Percentiles rank a stretch among this genome's conserved stretches.
phyloP scores from a whole-genome alignment of 2,329 filamentous ascomycete species.

The Alternaria brassicicola region DNA sequence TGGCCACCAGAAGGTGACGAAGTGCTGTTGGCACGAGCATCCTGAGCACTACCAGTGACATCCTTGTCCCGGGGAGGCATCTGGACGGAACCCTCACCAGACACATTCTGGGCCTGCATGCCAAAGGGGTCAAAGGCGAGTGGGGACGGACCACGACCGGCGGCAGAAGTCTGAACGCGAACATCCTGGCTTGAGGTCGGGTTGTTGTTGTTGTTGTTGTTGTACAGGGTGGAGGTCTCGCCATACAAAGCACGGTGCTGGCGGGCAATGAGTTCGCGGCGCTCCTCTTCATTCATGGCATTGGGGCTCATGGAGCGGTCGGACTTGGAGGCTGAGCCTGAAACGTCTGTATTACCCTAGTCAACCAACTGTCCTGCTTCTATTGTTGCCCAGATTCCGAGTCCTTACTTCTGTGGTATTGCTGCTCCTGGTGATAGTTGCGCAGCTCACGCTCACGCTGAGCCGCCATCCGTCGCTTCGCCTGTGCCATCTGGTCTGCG shows the following conservation, averaged over 20 bases:
- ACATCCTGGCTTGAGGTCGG: conserved; percentile 70
- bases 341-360: conserved; percentile 71
- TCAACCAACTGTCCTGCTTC: conserved; percentile 50
- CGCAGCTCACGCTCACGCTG: conserved; percentile 98
- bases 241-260: conserved; percentile 95
- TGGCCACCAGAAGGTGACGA: conserved; percentile 78
- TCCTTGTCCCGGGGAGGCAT: conserved; percentile 57
- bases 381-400: conserved; percentile 73
- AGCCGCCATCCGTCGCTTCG: conserved; percentile 98
- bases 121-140: conserved; percentile 76
- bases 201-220: conserved; percentile 71
- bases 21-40: conserved; percentile 80
- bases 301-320: conserved; percentile 85
- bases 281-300: conserved; percentile 92
- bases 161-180: conserved; percentile 63
- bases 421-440: conserved; percentile 99
- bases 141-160: conserved; percentile 76
- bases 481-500: conserved; percentile 98
- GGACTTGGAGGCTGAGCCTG: conserved; percentile 75
- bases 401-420: conserved; percentile 99
- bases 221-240: conserved; percentile 70
- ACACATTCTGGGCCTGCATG: conserved; percentile 57
- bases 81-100: conserved; percentile 60
- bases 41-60: conserved; percentile 57
- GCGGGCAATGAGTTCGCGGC: conserved; percentile 91